phyloP scores from a whole-genome alignment of 2,329 filamentous ascomycete species.

The Aureobasidium sp. region DNA sequence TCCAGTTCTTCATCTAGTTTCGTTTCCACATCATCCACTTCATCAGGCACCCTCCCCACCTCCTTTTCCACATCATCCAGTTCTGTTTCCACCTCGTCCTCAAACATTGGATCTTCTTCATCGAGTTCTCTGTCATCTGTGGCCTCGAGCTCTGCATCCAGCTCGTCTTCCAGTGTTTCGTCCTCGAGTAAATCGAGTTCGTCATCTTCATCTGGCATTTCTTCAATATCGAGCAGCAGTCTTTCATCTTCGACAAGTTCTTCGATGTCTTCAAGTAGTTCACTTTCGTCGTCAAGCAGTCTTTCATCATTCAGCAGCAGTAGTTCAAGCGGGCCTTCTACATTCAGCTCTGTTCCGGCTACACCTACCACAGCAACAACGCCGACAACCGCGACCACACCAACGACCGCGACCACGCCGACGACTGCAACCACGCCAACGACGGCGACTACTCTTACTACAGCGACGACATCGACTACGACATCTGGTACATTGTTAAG shows the following conservation, averaged over 20 bases:
- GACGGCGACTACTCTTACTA: neutral
- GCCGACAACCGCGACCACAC: neutral
- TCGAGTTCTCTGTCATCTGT: neutral
- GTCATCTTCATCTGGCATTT: no score
- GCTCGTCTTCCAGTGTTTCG: neutral
- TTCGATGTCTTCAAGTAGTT: no score
- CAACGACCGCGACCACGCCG: neutral
- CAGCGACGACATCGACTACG: neutral
- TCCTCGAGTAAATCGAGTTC: no score
- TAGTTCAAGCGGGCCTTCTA: neutral
- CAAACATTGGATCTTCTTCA: neutral
- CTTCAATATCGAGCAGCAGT: no score
- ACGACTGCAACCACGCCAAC: neutral
- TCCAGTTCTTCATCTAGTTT: neutral
- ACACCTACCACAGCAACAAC: neutral
- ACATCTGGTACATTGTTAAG: neutral
- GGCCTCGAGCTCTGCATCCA: neutral
- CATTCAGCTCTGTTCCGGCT: neutral
- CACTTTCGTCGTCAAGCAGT: no score
- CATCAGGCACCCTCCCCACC: neutral
- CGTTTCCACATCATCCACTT: neutral
- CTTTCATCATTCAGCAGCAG: neutral
- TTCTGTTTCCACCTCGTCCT: neutral
- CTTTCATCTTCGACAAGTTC: no score
- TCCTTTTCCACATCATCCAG: neutral